Conservation (phyloP, 495 filamentous ascomycete species). For the Chaetomidium leptoderma region DNA sequence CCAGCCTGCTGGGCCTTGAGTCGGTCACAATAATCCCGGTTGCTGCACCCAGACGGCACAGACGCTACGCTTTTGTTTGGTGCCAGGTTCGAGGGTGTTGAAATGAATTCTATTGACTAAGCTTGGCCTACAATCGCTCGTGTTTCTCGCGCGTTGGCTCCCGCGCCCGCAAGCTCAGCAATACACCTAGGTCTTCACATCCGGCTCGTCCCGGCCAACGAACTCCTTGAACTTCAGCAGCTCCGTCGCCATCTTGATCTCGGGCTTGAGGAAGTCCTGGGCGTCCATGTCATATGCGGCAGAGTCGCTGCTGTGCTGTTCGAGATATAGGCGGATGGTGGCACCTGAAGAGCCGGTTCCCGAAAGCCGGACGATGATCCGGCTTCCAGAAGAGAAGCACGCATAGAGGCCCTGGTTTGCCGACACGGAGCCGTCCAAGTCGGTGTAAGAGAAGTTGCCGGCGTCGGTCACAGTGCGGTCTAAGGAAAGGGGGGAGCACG, state of each 20-base stretch:
- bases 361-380: slow-evolving; percentile 88
- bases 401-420: slow-evolving; percentile 95
- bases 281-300: slow-evolving; percentile 71
- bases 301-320: slow-evolving; percentile 76
- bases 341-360: slow-evolving; percentile 93
- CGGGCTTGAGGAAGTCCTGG: slow-evolving; percentile 90
- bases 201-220: slow-evolving; percentile 83
- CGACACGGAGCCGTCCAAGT: slow-evolving; percentile 90
- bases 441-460: slow-evolving; percentile 95
- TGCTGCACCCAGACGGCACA: not conserved
- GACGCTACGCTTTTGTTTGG: no score
- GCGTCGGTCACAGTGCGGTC: slow-evolving; percentile 78
- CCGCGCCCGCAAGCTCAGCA: not conserved
- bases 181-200: slow-evolving; percentile 76
- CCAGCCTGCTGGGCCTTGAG: slow-evolving; percentile 21
- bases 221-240: slow-evolving; percentile 87
- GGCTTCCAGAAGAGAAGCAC: slow-evolving; percentile 90
- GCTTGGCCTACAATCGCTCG: not conserved
- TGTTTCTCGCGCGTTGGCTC: slow-evolving; percentile 1
- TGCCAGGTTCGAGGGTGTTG: not conserved
- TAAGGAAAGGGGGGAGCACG: slow-evolving; percentile 21
- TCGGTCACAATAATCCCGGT: not conserved
- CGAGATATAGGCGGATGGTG: slow-evolving; percentile 93
- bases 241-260: slow-evolving; percentile 75
- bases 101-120: not conserved